Evolutionary conservation across 495 filamentous ascomycete species (phyloP).

Genomic region (Penicillium samsonianum): DNA sequence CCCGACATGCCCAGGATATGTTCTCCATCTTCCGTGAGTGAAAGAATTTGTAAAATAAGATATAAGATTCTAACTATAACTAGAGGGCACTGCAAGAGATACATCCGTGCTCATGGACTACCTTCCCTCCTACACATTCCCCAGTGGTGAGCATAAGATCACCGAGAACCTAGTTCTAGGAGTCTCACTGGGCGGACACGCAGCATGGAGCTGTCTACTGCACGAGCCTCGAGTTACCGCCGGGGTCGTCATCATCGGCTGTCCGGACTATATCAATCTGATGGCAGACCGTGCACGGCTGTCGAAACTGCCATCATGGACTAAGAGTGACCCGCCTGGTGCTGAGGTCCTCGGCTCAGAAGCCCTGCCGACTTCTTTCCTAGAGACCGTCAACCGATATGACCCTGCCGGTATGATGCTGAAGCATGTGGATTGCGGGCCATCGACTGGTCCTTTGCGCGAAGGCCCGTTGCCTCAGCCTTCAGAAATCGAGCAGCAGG

Average conservation of each 20-base stretch:
- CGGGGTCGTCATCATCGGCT: constrained; percentile 80
- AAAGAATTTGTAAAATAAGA: neutral
- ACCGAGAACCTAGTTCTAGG: constrained; percentile 74
- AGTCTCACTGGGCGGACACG: constrained; percentile 84
- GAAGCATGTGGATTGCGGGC: constrained; percentile 42
- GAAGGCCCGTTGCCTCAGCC: constrained; percentile 48
- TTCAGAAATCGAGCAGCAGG: constrained; percentile 43
- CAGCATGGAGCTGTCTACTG: constrained; percentile 79
- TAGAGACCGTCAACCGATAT: constrained; percentile 58
- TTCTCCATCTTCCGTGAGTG: constrained; percentile 63
- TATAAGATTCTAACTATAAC: neutral
- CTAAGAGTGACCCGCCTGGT: constrained; percentile 54
- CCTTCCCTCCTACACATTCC: constrained; percentile 73
- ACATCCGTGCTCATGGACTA: constrained; percentile 69
- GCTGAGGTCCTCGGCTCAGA: constrained; percentile 68
- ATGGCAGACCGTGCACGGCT: constrained; percentile 75
- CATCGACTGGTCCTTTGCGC: constrained; percentile 31
- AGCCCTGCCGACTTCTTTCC: constrained; percentile 69
- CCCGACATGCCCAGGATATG: constrained; percentile 85
- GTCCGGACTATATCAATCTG: constrained; percentile 80
- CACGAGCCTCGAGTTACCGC: constrained; percentile 75
- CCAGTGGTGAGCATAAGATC: constrained; percentile 52
- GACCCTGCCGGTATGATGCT: constrained; percentile 74
- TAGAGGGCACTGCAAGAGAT: constrained; percentile 75
- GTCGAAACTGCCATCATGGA: constrained; percentile 68